phyloP scores from a whole-genome alignment of 2,329 filamentous ascomycete genomes.

The Ceratocystis diversiconidia region DNA sequence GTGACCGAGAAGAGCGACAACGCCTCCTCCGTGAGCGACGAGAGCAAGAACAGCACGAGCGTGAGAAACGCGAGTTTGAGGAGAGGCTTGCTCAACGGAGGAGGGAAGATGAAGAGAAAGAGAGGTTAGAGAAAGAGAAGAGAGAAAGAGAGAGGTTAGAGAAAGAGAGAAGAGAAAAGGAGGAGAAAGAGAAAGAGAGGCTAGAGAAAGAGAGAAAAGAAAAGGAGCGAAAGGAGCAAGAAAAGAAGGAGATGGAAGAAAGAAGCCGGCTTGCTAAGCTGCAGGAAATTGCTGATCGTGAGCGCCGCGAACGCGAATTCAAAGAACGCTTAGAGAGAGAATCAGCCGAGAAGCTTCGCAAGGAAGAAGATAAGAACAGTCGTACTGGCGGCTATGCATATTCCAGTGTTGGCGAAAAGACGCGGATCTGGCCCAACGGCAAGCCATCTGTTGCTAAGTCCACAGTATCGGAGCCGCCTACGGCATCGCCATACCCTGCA shows the following conservation, averaged over 20 bases:
- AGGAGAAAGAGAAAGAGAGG: slow-evolving; percentile 26
- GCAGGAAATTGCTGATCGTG: slow-evolving; percentile 29
- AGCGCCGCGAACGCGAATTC: slow-evolving; percentile 31
- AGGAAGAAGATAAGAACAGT: slow-evolving; percentile 22
- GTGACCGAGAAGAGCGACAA: slow-evolving; percentile 1
- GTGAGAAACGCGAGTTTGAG: slow-evolving; percentile 28
- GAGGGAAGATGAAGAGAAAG: slow-evolving; percentile 25
- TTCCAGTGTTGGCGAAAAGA: slow-evolving; percentile 52
- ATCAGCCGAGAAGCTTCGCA: slow-evolving; percentile 26
- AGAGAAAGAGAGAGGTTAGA: slow-evolving; percentile 24
- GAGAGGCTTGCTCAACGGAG: slow-evolving; percentile 23
- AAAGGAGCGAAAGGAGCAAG: slow-evolving; percentile 25
- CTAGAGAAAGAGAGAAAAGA: slow-evolving; percentile 31
- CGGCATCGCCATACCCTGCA: slow-evolving; percentile 13
- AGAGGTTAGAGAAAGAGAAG: slow-evolving; percentile 30
- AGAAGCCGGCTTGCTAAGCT: slow-evolving; percentile 22
- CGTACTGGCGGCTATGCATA: slow-evolving; percentile 38
- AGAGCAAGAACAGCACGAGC: slow-evolving; percentile 31
- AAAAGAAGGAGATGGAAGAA: slow-evolving; percentile 23
- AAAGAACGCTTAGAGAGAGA: slow-evolving; percentile 30
- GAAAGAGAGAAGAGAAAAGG: slow-evolving; percentile 33
- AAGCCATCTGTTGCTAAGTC: slow-evolving; percentile 30
- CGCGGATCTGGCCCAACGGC: slow-evolving; percentile 54
- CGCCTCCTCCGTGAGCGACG: slow-evolving; percentile 18
- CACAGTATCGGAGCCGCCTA: slow-evolving; percentile 19